A percentile compares a stretch with the other conserved stretches of the same genome.
Conservation (phyloP, 495 filamentous ascomycete genomes). For the Coniosporium apollinis region DNA sequence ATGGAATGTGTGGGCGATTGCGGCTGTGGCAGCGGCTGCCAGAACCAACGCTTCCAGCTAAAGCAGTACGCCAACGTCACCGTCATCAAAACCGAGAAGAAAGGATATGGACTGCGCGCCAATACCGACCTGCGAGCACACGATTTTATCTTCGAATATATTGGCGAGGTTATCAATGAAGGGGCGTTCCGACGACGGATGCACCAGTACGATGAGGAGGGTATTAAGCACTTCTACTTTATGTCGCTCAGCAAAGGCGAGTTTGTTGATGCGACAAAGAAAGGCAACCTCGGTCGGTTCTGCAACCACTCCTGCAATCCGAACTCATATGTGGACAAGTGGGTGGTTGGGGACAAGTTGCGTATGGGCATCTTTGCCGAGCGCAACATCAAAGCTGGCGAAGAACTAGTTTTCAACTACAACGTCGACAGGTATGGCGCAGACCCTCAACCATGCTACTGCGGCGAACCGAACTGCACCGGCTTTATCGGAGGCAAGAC, state of each 20-base stretch:
- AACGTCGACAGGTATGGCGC: slow-evolving; percentile 97
- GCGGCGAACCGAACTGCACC: slow-evolving; percentile 84
- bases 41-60: slow-evolving; percentile 89
- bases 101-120: slow-evolving; percentile 81
- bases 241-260: slow-evolving; percentile 96
- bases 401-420: slow-evolving; percentile 99
- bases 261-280: slow-evolving; percentile 96
- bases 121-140: slow-evolving; percentile 58
- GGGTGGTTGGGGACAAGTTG: slow-evolving; percentile 95
- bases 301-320: slow-evolving; percentile 99
- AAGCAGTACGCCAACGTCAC: slow-evolving; percentile 79
- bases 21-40: slow-evolving; percentile 71
- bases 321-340: slow-evolving; percentile 98
- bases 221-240: slow-evolving; percentile 99
- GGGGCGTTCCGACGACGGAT: slow-evolving; percentile 70
- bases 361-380: slow-evolving; percentile 98
- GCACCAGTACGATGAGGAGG: slow-evolving; percentile 81
- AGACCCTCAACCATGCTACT: slow-evolving; percentile 92
- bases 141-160: slow-evolving; percentile 95
- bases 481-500: slow-evolving; percentile 96
- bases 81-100: slow-evolving; percentile 95
- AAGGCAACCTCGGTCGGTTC: slow-evolving; percentile 88
- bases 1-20: slow-evolving; percentile 87
- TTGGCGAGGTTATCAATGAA: slow-evolving; percentile 96
- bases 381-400: slow-evolving; percentile 69